Evolutionary conservation across 257 asterid genomes (phyloP).

Genomic region (Solanum piurae): DNA sequence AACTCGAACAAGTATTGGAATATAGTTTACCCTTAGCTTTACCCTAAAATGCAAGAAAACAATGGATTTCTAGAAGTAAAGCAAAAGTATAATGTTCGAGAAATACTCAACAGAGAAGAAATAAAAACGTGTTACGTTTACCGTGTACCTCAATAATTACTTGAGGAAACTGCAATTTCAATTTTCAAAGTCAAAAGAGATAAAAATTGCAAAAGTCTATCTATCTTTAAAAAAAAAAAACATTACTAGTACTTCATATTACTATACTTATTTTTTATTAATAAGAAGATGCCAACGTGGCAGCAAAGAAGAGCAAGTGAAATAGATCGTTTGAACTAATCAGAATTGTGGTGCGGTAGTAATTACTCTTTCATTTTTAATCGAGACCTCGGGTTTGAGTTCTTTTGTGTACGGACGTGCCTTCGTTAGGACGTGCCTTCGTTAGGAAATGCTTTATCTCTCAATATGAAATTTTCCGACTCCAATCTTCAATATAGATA

Average conservation of each 20-base stretch:
- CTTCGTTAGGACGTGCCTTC: too few species aligned
- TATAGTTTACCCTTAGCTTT: background rate
- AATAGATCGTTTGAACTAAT: background rate
- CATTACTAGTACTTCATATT: background rate
- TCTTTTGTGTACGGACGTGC: too few species aligned
- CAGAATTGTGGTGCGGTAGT: too few species aligned
- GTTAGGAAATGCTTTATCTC: too few species aligned
- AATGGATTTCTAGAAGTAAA: background rate
- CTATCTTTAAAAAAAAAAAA: background rate
- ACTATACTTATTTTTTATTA: too few species aligned
- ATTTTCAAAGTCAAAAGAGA: background rate
- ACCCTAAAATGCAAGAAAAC: background rate
- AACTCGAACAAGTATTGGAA: background rate
- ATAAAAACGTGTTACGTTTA: background rate
- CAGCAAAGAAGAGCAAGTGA: background rate
- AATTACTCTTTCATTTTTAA: too few species aligned
- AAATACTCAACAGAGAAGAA: background rate
- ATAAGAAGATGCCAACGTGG: background rate
- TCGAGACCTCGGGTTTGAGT: fast-evolving
- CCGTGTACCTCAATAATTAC: background rate
- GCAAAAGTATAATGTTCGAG: background rate
- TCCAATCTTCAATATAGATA: too few species aligned
- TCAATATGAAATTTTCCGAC: fast-evolving
- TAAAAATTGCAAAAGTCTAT: background rate
- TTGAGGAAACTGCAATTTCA: background rate